Conservation (phyloP, 495 filamentous ascomycete species). For the Aspergillus bridgeri region DNA sequence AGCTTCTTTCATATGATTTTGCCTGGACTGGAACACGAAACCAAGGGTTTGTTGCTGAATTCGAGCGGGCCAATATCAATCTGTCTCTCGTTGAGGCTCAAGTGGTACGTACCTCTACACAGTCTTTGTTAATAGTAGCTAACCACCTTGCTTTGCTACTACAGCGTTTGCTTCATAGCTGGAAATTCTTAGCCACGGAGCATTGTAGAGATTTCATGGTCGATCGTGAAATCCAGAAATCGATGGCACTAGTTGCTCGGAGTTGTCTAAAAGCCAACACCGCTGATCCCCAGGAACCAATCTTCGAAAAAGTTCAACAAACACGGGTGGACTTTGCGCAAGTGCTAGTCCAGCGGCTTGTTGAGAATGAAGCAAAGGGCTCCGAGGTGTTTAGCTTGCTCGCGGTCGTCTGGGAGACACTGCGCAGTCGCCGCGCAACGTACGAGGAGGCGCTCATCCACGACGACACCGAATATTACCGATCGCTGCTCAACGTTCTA, state of each 20-base stretch:
- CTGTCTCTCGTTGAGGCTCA: slow-evolving; percentile 88
- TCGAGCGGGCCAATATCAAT: slow-evolving; percentile 83
- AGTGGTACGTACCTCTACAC: slow-evolving; percentile 56
- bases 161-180: slow-evolving; percentile 76
- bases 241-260: slow-evolving; percentile 62
- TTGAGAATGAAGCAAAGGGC: slow-evolving; percentile 56
- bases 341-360: slow-evolving; percentile 70
- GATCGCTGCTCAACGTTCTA: slow-evolving; percentile 77
- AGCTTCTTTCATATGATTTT: slow-evolving; percentile 69
- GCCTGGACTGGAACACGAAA: slow-evolving; percentile 68
- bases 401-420: slow-evolving; percentile 60
- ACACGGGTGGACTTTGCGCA: slow-evolving; percentile 72
- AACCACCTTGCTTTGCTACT: slow-evolving; percentile 1
- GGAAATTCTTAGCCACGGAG: slow-evolving; percentile 85
- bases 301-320: slow-evolving; percentile 69
- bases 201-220: slow-evolving; percentile 65
- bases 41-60: slow-evolving; percentile 71
- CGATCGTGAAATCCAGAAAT: slow-evolving; percentile 61
- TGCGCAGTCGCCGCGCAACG: slow-evolving; percentile 59
- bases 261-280: slow-evolving; percentile 72
- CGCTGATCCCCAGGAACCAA: slow-evolving; percentile 59
- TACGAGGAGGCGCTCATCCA: slow-evolving; percentile 59
- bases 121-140: neutral
- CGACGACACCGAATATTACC: slow-evolving; percentile 69
- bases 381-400: slow-evolving; percentile 62